These are phyloP conservation scores for Cetradonia linearis DNA, from an alignment of 495 filamentous ascomycete genomes.

Conservation along the genomic window DNA sequence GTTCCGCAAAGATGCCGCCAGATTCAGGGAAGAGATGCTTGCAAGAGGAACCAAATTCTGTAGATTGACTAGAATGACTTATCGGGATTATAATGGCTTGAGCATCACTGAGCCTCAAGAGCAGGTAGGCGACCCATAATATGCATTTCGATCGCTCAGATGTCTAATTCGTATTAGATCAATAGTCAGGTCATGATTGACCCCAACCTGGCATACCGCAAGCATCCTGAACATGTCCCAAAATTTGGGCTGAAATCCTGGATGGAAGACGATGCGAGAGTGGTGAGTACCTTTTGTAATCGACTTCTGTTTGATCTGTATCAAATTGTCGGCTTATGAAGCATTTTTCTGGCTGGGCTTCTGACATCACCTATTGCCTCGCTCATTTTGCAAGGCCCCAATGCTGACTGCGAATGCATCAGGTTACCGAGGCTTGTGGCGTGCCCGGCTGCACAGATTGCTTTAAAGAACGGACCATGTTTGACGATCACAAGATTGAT, in stretches of 20 bases:
- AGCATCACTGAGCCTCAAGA: conserved; percentile 30
- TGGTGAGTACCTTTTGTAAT: neutral
- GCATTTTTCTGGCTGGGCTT: neutral
- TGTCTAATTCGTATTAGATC: conserved; percentile 22
- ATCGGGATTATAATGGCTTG: conserved; percentile 37
- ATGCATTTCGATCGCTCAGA: neutral
- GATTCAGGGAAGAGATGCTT: conserved; percentile 25
- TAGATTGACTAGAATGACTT: conserved; percentile 26
- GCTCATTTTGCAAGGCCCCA: neutral
- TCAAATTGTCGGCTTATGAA: neutral
- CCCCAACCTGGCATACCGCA: conserved; percentile 33
- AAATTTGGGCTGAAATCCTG: conserved; percentile 19
- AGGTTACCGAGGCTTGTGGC: conserved; percentile 15
- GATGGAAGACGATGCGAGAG: conserved; percentile 18
- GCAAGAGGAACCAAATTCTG: conserved; percentile 30
- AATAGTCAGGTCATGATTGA: conserved; percentile 45
- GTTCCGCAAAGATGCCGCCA: conserved; percentile 20
- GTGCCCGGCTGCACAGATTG: conserved; percentile 20
- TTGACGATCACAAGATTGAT: conserved; percentile 30
- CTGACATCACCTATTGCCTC: too few relatives aligned
- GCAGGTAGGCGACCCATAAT: conserved; percentile 4
- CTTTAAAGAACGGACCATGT: conserved; percentile 16
- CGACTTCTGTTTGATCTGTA: neutral
- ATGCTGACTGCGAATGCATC: neutral
- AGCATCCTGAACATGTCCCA: conserved; percentile 15